Evolutionary conservation across 139 green algal genomes (phyloP).

Genomic region (Coelastrella sp.): DNA sequence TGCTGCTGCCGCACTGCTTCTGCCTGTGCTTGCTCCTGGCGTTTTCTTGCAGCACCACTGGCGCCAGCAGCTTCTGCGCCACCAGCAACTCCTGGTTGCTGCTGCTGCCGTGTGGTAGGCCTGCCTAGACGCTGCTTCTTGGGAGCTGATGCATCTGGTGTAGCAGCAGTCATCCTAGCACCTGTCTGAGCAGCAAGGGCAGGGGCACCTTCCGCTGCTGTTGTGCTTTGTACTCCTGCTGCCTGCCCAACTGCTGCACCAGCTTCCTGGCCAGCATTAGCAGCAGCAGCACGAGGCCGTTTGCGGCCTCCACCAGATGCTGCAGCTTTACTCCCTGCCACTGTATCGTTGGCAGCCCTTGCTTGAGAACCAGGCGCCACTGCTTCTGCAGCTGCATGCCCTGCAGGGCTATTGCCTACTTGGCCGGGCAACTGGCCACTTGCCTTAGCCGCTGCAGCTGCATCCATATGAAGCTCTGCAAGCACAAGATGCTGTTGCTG

Average conservation of each 20-base stretch:
- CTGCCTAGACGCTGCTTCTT: not conserved
- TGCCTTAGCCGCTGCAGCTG: not conserved
- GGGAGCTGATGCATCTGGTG: not conserved
- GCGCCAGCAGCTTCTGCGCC: not conserved
- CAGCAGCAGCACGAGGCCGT: not conserved
- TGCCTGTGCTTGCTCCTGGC: not conserved
- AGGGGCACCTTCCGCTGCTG: not conserved
- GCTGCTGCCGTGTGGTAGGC: not conserved
- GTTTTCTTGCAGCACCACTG: not conserved
- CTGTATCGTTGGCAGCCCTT: not conserved
- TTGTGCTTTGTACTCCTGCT: not conserved
- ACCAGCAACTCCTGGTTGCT: not conserved
- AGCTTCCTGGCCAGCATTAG: not conserved
- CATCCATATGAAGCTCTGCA: constrained; percentile 39
- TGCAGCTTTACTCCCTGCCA: not conserved
- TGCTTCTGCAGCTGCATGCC: not conserved
- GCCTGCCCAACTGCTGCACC: too few species aligned
- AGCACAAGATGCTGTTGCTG: constrained; percentile 29
- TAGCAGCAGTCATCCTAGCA: not conserved
- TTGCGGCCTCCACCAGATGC: not conserved
- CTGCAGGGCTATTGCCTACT: not conserved
- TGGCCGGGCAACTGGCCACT: not conserved
- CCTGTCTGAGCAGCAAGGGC: not conserved
- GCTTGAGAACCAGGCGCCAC: too few species aligned
- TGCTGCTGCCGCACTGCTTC: constrained; percentile 7